These are phyloP conservation scores for Hondaea fermentalgiana DNA, from an alignment of 108 stramenopile species.

Conservation along the genomic window DNA sequence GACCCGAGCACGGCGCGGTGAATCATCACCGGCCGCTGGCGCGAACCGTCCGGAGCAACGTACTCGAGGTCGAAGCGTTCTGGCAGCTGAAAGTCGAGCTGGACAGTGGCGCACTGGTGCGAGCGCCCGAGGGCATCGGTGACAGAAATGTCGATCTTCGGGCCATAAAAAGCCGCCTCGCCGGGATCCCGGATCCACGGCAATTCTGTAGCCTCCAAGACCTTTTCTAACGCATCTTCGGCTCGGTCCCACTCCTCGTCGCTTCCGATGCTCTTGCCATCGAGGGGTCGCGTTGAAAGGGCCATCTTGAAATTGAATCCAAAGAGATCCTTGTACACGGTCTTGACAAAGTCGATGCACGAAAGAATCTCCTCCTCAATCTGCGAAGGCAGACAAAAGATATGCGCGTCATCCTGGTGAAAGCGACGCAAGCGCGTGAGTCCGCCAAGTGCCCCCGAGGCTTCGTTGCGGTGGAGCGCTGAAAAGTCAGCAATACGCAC, in stretches of 20 bases:
- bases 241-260: constrained; percentile 4
- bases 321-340: not conserved
- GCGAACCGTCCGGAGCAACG: not conserved
- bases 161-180: constrained; percentile 98
- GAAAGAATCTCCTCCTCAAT: not conserved
- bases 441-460: constrained; percentile 17
- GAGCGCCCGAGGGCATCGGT: constrained; percentile 97
- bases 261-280: not conserved
- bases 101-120: constrained; percentile 97
- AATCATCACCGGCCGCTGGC: constrained; percentile 85
- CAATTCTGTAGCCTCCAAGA: constrained; percentile 8
- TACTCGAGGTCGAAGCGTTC: constrained; percentile 81
- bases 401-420: constrained; percentile 26
- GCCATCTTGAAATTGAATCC: not conserved
- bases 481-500: constrained; percentile 25
- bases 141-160: constrained; percentile 99
- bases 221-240: not conserved
- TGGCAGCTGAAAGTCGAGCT: constrained; percentile 98
- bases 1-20: constrained; percentile 97
- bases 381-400: constrained; percentile 32
- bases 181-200: constrained; percentile 91
- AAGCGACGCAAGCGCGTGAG: constrained; percentile 16
- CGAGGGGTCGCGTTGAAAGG: not conserved
- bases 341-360: not conserved
- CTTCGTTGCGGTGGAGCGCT: constrained; percentile 24